A percentile compares a stretch with the other conserved stretches of the same genome.
These are phyloP conservation scores for Setaria viridis DNA, from an alignment of 202 grass and related monocot genomes.

Conservation along the genomic window DNA sequence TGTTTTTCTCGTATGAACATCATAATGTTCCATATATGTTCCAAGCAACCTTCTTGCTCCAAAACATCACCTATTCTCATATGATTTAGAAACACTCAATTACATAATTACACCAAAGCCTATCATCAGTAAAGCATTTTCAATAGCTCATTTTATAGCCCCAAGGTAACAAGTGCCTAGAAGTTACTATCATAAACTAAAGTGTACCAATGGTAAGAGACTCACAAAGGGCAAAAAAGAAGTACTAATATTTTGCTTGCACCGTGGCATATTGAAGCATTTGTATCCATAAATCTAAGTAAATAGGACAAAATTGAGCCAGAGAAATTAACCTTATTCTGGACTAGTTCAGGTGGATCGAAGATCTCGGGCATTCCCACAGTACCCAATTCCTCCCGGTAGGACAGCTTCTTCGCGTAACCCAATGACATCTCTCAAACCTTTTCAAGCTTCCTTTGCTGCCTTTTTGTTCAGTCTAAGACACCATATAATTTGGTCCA, in stretches of 20 bases:
- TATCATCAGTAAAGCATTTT: not conserved
- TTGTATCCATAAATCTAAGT: not conserved
- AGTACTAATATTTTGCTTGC: not conserved
- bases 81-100: not conserved
- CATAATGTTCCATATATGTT: not conserved
- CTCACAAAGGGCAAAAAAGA: not conserved
- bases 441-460: constrained; percentile 31
- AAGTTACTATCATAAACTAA: not conserved
- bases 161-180: not conserved
- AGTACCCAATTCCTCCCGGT: constrained; percentile 79
- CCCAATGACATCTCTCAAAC: constrained; percentile 72
- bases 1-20: not conserved
- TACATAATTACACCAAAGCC: not conserved
- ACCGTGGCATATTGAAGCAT: not conserved
- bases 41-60: not conserved
- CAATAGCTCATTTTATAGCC: not conserved
- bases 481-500: constrained; percentile 11
- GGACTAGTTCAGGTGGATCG: constrained; percentile 59
- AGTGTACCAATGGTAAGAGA: not conserved
- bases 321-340: constrained; percentile 45
- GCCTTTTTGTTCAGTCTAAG: constrained; percentile 24
- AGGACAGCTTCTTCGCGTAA: constrained; percentile 90
- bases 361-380: constrained; percentile 97
- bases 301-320: not conserved
- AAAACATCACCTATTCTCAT: not conserved